Evolutionary conservation across 805 yeast species (phyloP), one percentile per base, ranked within the genome.

Genomic region (Wickerhamomyces xylosicus): DNA sequence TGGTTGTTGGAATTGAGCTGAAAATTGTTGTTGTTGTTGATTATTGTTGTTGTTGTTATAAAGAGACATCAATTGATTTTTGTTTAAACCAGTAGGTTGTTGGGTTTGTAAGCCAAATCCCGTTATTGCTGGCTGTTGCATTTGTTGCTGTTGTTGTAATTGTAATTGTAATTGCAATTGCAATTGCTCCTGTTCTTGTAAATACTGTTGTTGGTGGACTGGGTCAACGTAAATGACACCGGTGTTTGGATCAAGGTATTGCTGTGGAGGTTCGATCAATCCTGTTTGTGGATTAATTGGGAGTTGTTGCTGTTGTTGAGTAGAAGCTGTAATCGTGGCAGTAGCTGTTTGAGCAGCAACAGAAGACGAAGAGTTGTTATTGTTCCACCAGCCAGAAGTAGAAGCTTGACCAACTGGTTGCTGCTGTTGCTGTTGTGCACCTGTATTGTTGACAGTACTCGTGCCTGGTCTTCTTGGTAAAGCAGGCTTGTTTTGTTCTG

Each of bases 161-260:
- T 34, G 43, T 20, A 19, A 34, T 17, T 39, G 45, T 21, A 37
- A 43, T 22, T 46, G 51, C 3, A 19, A 33, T 29, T 28, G 33
- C 11, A 45, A 34, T 27, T 45, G 50, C 16, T 49, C 49, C 25
- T 52, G 54, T 33, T 51, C 55, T 13, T 44, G 48, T 28, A 47
- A 47, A 36, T 50, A 54, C 33, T 48, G 51, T 31, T 54, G 55
- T 37, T 79, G 83, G 49, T 80, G 86, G 34, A 71, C 75, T 10
- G 77, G 69, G 50, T 82, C 89, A 28, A 81, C 72, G 48, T 81
- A 82, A 4, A 79, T 58, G 36, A 74, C 70, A 11, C 90, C 89
- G 0, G 86, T 79, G 7, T 70, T 62, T 3, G 87, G 86, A 48
- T 82, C 89, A 17, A 79, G 67, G 53, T 77, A 82, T 51, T 80